Base-by-base conservation (phyloP, 2,329 filamentous ascomycete genomes). In the Onygenales sp. region DNA sequence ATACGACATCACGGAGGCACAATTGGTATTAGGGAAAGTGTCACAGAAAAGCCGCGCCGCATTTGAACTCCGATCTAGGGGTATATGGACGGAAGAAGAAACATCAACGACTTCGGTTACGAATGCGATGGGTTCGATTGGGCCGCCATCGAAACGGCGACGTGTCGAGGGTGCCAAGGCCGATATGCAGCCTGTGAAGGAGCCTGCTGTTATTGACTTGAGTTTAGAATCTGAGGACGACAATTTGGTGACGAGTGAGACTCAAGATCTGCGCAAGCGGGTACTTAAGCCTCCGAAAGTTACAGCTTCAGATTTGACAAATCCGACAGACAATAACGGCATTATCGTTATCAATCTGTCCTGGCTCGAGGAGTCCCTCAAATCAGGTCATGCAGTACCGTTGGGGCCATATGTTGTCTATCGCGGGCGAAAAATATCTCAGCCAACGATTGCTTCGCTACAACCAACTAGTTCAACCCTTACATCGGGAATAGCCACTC, bases 1-100 rank as follows among this genome's bases (percentile, higher is more conserved):
- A 0, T 84, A 85, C 54, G 81, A 92, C 65, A 74, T 86, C 51
- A 74, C 76, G 11, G 86, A 92, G 67, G 89, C 89, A 0, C 76
- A 80, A 4, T 68, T 96, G 2, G 75, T 95, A 2, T 66, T 97
- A 33, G 89, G 87, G 2, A 88, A 84, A 59, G 77, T 95, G 36
- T 76, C 77, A 0, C 84, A 81, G 52, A 84, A 81, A 58, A 79
- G 82, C 61, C 79, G 92, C 14, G 88, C 88, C 0, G 76, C 80
- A 46, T 84, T 94, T 61, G 92, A 97, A 69, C 73, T 97, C 56
- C 78, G 88, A 51, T 78, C 81, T 6, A 78, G 81, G 45, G 84
- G 82, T 11, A 60, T 95, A 2, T 72, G 68, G 65, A 73, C 71
- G 42, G 66, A 76, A 50, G 68, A 75, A 49, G 51, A 62, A 32